Percentiles rank a stretch among this genome's conserved stretches.
Evolutionary conservation across 495 filamentous ascomycete species (phyloP).

Genomic region (Lasiosphaeria hispida): DNA sequence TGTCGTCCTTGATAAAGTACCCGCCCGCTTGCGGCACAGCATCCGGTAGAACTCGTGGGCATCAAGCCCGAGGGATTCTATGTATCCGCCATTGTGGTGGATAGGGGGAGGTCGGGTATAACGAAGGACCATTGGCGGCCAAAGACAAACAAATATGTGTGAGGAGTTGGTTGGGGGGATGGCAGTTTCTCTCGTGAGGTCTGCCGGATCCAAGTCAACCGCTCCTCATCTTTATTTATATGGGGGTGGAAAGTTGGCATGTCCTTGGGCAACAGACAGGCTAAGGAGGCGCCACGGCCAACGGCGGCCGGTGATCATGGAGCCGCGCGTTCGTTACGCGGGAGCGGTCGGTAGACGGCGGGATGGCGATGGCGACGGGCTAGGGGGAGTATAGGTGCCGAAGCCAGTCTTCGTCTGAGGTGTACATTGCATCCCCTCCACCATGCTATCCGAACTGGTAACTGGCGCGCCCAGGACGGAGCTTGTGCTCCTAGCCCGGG

Average conservation of each 20-base stretch:
- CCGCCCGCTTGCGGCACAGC: constrained; percentile 42
- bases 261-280: not conserved
- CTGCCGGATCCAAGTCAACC: not conserved
- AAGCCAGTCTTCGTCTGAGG: not conserved
- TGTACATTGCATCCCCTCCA: not conserved
- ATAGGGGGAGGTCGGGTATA: no score
- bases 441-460: no score
- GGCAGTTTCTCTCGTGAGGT: no score
- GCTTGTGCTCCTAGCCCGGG: no score
- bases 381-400: not conserved
- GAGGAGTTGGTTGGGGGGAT: no score
- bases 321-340: not conserved
- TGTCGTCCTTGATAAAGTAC: constrained; percentile 54
- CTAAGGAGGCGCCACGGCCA: not conserved
- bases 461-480: no score
- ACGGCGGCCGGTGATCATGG: not conserved
- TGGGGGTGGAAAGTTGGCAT: not conserved
- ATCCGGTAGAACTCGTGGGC: constrained; percentile 49
- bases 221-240: not conserved
- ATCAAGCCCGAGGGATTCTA: no score
- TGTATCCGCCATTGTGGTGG: constrained; percentile 24
- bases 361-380: constrained; percentile 27
- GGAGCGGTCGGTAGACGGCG: not conserved
- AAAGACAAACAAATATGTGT: no score
- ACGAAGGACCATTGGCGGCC: no score